Evolutionary conservation across 2,329 filamentous ascomycete genomes (phyloP), one percentile per base, ranked within the genome.

Genomic region (Microcera coccophila): DNA sequence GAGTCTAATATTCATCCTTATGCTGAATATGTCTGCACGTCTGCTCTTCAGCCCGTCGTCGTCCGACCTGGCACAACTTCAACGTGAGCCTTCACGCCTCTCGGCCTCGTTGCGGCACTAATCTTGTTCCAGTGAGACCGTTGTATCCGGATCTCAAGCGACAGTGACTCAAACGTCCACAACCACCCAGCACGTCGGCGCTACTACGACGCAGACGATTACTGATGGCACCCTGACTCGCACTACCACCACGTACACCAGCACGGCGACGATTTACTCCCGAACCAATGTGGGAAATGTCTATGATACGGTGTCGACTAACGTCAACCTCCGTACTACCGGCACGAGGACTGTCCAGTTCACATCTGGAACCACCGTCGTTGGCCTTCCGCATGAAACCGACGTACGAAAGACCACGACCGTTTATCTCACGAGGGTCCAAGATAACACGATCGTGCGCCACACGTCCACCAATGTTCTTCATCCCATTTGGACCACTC

Each of bases 1-100:
- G 21, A 20, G 4, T 4, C 17, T 10, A 41, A 42, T 7, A 16
- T 22, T 9, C 37, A 41, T 5, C 20, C 14, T 9, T 39, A 47
- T n/a, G 47, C 44, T 2, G 22, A 36, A 7, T 37, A 24, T 3
- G 35, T 49, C 8, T 49, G 47, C 10, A 39, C 40, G 5, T 29
- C 44, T 9, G 37, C 44, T 4, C 46, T 49, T 9, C 44, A 49
- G 29, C 32, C 44, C 2, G 44, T 45, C 34, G 45, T 43, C 15
- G 48, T 41, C 3, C 26, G 33, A 8, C n/a, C 31, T 26, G 42
- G 37, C 11, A 41, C 37, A 21, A 41, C 24, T 22, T 17, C 19
- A 38, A 21, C 32, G 38, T 36, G 5, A 35, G 33, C 9, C 5
- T 9, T n/a, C 15, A 10, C 29, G 15, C n/a, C 15, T n/a, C 11